Percentiles rank a stretch among this genome's conserved stretches.
Evolutionary conservation across 2,329 filamentous ascomycete genomes (phyloP).

Genomic region (Tolypocladium inflatum): DNA sequence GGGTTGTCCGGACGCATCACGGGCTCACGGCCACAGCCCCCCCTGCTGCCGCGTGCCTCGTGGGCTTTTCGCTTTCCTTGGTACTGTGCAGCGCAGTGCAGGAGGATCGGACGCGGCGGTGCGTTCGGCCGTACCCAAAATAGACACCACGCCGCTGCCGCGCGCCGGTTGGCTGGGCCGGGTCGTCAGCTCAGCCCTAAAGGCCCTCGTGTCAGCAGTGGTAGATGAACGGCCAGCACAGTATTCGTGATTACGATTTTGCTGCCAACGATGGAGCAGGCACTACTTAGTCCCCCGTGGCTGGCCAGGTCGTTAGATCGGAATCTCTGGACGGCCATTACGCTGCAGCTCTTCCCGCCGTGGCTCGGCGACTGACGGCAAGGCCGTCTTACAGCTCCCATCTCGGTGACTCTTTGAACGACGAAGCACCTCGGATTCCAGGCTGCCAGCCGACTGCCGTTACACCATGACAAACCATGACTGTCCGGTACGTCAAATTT

Average conservation of each 20-base stretch:
- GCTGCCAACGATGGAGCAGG: background rate
- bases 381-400: background rate
- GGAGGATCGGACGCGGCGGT: background rate
- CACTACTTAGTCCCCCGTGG: background rate
- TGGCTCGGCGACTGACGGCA: background rate
- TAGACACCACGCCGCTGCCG: background rate
- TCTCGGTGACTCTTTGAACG: background rate
- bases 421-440: background rate
- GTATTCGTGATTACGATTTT: background rate
- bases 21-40: background rate
- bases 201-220: background rate
- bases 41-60: background rate
- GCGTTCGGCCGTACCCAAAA: conserved; percentile 1
- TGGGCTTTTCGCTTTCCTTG: background rate
- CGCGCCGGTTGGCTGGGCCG: background rate
- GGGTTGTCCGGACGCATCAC: background rate
- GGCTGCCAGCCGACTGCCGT: background rate
- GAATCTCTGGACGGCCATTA: background rate
- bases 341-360: background rate
- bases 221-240: background rate
- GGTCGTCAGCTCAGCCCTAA: background rate
- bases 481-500: background rate
- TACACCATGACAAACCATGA: background rate
- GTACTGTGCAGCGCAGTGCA: background rate
- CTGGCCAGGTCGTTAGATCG: background rate